These are phyloP conservation scores for Leccinum broughii DNA, from an alignment of 768 basidiomycete genomes.

Conservation along the genomic window DNA sequence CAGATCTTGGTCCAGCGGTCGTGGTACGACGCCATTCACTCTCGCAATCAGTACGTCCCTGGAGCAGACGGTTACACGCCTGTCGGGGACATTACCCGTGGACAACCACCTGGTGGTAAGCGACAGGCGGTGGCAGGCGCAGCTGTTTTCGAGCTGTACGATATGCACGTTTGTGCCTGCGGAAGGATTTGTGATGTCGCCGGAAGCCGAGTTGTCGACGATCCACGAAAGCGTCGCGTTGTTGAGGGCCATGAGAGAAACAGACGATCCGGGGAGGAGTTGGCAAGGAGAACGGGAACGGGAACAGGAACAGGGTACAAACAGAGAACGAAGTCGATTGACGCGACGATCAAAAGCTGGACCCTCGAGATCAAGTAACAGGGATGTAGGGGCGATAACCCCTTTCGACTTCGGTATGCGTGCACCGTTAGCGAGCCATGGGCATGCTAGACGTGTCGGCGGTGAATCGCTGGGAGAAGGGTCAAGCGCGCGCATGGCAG, in stretches of 20 bases:
- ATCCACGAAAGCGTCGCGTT: conserved; percentile 51
- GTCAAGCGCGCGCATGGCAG: background rate
- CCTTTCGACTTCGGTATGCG: background rate
- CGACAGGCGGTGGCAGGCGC: conserved; percentile 59
- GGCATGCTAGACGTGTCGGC: background rate
- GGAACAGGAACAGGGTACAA: background rate
- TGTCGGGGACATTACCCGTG: conserved; percentile 47
- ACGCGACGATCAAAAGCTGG: background rate
- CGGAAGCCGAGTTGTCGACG: conserved; percentile 30
- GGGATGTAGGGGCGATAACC: background rate
- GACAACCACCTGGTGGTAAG: conserved; percentile 46
- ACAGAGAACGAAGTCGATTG: background rate
- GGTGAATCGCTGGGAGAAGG: conserved; percentile 6
- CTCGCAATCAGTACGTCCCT: conserved; percentile 52
- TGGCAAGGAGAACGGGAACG: background rate
- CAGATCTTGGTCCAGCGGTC: background rate
- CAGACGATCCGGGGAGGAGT: conserved; percentile 35
- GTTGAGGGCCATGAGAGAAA: conserved; percentile 40
- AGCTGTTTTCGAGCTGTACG: conserved; percentile 58
- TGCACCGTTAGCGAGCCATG: background rate
- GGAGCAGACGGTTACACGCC: conserved; percentile 44
- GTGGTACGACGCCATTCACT: conserved; percentile 40
- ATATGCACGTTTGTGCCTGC: conserved; percentile 53
- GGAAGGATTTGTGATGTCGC: conserved; percentile 10
- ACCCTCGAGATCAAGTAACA: conserved; percentile 2